Evolutionary conservation across 768 basidiomycete genomes (phyloP).

Genomic region (Boletus vermiculosoides): DNA sequence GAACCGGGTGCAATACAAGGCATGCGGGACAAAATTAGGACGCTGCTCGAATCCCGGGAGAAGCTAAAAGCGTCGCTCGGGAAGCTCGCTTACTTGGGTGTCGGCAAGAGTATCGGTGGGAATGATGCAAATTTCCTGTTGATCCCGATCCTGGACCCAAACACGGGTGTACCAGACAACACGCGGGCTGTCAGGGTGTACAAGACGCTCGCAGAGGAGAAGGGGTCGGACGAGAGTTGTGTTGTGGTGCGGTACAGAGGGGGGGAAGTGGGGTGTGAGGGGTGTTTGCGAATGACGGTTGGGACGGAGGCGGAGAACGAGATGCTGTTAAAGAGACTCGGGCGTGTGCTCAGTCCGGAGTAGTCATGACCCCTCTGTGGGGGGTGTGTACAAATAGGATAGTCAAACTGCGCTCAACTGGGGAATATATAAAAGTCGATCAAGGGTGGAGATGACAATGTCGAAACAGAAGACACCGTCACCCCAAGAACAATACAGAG

Average conservation of each 20-base stretch:
- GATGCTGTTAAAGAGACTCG: slow-evolving; percentile 54
- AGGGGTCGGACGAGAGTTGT: slow-evolving; percentile 75
- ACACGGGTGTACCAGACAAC: slow-evolving; percentile 49
- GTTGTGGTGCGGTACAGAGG: slow-evolving; percentile 93
- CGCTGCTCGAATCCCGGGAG: slow-evolving; percentile 57
- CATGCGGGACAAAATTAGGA: slow-evolving; percentile 66
- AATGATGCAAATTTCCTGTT: slow-evolving; percentile 91
- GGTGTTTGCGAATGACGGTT: slow-evolving; percentile 86
- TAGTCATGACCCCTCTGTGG: not conserved
- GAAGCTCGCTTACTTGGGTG: slow-evolving; percentile 46
- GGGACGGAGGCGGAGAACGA: slow-evolving; percentile 81
- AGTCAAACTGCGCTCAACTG: not conserved
- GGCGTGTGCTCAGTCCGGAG: slow-evolving; percentile 30
- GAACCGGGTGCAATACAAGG: slow-evolving; percentile 55
- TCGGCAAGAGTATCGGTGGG: slow-evolving; percentile 72
- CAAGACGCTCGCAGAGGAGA: slow-evolving; percentile 76
- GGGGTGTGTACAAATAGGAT: not conserved
- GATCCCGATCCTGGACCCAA: slow-evolving; percentile 63
- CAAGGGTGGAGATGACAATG: slow-evolving; percentile 26
- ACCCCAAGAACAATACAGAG: slow-evolving; percentile 62
- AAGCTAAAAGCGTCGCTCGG: slow-evolving; percentile 52
- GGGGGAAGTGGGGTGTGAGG: slow-evolving; percentile 78
- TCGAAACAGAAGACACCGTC: slow-evolving; percentile 54
- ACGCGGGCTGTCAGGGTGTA: slow-evolving; percentile 65
- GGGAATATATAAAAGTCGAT: too few species aligned